Conservation (phyloP, 2,329 filamentous ascomycete species). For the Pestalotiopsis sp. region DNA sequence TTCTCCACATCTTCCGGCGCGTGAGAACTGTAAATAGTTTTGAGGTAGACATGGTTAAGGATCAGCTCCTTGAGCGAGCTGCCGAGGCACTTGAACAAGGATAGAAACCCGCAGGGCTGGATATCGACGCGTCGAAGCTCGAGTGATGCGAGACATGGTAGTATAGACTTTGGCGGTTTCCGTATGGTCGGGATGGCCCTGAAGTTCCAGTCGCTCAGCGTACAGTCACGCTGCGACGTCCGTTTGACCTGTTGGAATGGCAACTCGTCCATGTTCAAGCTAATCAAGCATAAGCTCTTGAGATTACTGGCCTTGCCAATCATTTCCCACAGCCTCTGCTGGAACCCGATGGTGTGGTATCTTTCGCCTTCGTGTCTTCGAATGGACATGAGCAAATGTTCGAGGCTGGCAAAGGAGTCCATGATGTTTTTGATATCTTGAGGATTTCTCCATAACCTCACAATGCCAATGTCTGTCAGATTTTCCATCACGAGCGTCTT, state of each 20-base stretch:
- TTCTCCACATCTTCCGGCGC: conserved; percentile 34
- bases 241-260: conserved; percentile 38
- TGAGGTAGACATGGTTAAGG: conserved; percentile 47
- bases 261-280: conserved; percentile 43
- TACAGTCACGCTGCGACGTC: conserved; percentile 37
- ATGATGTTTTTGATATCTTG: conserved; percentile 53
- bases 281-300: conserved; percentile 49
- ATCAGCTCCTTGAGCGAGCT: conserved; percentile 45
- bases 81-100: conserved; percentile 35
- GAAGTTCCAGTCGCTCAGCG: conserved; percentile 40
- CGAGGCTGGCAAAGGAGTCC: conserved; percentile 39
- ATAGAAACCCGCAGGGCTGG: conserved; percentile 35
- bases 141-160: conserved; percentile 41
- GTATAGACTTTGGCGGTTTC: conserved; percentile 32
- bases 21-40: conserved; percentile 37
- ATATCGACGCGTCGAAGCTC: conserved; percentile 47
- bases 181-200: conserved; percentile 35
- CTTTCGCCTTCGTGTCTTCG: conserved; percentile 44
- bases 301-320: conserved; percentile 46
- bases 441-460: conserved; percentile 52
- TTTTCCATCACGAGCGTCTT: conserved; percentile 52
- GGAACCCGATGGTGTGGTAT: conserved; percentile 38
- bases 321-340: conserved; percentile 50
- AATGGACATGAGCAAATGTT: conserved; percentile 48
- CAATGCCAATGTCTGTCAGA: conserved; percentile 48